A percentile compares a stretch with the other conserved stretches of the same genome.
These are phyloP conservation scores for Fusarium mangiferae DNA, from an alignment of 2,329 filamentous ascomycete genomes.

Conservation along the genomic window DNA sequence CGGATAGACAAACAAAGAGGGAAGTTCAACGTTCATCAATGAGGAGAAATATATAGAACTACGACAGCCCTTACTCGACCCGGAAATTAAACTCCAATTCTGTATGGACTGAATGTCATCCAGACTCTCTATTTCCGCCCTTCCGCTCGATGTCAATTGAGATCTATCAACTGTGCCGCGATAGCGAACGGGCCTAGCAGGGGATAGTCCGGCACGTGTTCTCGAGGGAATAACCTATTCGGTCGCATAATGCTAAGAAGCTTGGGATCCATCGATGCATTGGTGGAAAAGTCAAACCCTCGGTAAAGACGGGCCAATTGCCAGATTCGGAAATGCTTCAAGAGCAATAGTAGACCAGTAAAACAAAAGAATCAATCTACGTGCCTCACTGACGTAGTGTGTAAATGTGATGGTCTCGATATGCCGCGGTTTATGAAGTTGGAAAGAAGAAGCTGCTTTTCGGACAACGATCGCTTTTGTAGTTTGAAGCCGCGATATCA, in stretches of 20 bases:
- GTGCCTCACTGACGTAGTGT: neutral
- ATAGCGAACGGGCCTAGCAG: neutral
- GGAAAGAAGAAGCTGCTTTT: neutral
- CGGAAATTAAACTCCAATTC: neutral
- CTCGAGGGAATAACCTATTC: conserved; percentile 12
- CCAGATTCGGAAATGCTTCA: neutral
- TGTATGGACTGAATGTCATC: neutral
- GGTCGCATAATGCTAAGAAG: conserved; percentile 2
- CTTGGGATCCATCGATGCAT: neutral
- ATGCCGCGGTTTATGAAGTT: neutral
- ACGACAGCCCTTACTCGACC: neutral
- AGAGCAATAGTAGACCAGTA: neutral
- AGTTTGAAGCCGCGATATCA: neutral
- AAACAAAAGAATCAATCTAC: neutral
- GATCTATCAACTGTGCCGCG: neutral
- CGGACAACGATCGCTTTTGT: conserved; percentile 1
- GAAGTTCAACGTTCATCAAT: neutral
- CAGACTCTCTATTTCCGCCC: neutral
- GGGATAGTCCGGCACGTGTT: conserved; percentile 12
- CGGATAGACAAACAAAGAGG: neutral
- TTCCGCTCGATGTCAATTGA: neutral
- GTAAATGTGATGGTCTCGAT: neutral
- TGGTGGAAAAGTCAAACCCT: conserved; percentile 16
- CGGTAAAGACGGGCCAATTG: conserved; percentile 19
- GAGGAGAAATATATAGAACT: neutral